Evolutionary conservation across 2,329 filamentous ascomycete genomes (phyloP), one percentile per base, ranked within the genome.

Genomic region (Colletotrichum sp.): DNA sequence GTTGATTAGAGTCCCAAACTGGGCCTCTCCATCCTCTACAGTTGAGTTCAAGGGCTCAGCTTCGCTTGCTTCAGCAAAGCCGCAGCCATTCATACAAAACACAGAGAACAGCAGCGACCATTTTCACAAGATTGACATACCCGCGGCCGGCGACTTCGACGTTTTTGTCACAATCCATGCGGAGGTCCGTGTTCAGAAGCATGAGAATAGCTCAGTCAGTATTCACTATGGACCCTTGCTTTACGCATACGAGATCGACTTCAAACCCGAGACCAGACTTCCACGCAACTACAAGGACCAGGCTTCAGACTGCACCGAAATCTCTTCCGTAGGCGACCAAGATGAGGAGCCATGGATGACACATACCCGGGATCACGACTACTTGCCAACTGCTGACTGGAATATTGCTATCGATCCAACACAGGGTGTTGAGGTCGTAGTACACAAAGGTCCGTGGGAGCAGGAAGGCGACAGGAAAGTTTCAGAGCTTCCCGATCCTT

Each of bases 181-280:
- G 2, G 52, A 63, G 3, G 74, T 83, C 2, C 78, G 79, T 9
- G 77, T 81, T 3, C 78, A 81, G 32, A 39, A 72, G 4, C 79
- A 81, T 5, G 32, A 71, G 2, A 78, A 85, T 72, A 80, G 85
- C 66, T 86, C 86, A 2, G 82, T 88, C 6, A 80, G 86, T 13
- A 82, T 89, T 15, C 87, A 88, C 75, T 84, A 85, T 55, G 87
- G 87, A 2, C 80, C 86, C 2, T 79, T 89, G 2, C 83, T 89
- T 1, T 89, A 88, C 69, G 84, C 86, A 0, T 79, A 87, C 12
- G 82, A 86, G 7, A 81, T 88, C 6, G 81, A 81, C 30, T 83
- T 81, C 24, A 74, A 81, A 12, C 65, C 66, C 12, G 28, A 18
- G 5, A 66, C 60, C 2, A 71, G 69, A 2, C 36, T 71, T 1